A percentile compares a stretch with the other conserved stretches of the same genome.
phyloP scores from a whole-genome alignment of 495 filamentous ascomycete genomes.

The Aspergillus hancockii region DNA sequence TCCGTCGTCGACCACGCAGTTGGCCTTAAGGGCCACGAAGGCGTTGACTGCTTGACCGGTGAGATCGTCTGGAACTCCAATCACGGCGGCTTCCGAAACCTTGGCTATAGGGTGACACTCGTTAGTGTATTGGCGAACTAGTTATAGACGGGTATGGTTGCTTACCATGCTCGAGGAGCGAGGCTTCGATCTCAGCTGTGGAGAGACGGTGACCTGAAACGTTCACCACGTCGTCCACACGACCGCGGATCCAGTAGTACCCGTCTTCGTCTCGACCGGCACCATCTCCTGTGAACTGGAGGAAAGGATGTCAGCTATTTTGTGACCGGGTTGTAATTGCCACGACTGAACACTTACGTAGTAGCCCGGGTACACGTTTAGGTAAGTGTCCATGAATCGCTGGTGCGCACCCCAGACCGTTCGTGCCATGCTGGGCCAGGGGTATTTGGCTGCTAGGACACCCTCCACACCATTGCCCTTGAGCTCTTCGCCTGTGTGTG shows the following conservation, averaged over 20 bases:
- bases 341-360: slow-evolving; percentile 63
- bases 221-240: slow-evolving; percentile 98
- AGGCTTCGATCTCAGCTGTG: slow-evolving; percentile 97
- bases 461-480: slow-evolving; percentile 97
- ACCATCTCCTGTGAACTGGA: slow-evolving; percentile 94
- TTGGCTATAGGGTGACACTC: too few species aligned
- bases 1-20: slow-evolving; percentile 78
- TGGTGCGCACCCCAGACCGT: slow-evolving; percentile 99
- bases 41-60: slow-evolving; percentile 97
- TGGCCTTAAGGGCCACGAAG: slow-evolving; percentile 91
- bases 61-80: slow-evolving; percentile 88
- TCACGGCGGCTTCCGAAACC: slow-evolving; percentile 95
- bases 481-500: slow-evolving; percentile 90
- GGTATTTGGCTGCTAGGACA: slow-evolving; percentile 97
- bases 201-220: slow-evolving; percentile 94
- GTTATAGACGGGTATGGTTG: too few species aligned
- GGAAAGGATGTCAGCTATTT: too few species aligned
- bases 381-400: slow-evolving; percentile 97
- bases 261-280: slow-evolving; percentile 97
- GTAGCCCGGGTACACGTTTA: slow-evolving; percentile 97
- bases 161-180: slow-evolving; percentile 88
- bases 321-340: too few species aligned
- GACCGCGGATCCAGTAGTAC: slow-evolving; percentile 99
- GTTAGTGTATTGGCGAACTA: too few species aligned
- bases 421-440: slow-evolving; percentile 98